Percentiles rank a stretch among this genome's conserved stretches.
phyloP scores from a whole-genome alignment of 345 rosid genomes.

The Corymbia maculata region DNA sequence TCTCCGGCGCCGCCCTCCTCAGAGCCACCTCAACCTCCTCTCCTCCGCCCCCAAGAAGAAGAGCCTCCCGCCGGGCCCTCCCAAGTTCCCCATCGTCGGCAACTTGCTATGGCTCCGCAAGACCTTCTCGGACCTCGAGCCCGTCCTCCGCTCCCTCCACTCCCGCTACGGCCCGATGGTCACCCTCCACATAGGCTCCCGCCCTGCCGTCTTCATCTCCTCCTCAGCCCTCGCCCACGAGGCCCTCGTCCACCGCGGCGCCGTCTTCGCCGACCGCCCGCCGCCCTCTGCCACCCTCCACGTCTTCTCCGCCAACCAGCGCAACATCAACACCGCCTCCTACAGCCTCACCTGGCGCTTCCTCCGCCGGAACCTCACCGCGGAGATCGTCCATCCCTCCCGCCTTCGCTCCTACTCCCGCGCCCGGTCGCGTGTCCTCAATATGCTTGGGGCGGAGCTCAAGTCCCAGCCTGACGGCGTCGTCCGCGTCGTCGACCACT shows the following conservation, averaged over 20 bases:
- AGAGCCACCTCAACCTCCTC: background rate
- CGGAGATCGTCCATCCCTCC: background rate
- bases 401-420: background rate
- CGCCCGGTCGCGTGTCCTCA: background rate
- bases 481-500: background rate
- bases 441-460: background rate
- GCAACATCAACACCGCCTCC: background rate
- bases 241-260: conserved; percentile 1
- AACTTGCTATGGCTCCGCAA: background rate
- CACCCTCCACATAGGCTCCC: background rate
- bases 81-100: background rate
- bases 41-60: background rate
- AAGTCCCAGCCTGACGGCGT: background rate
- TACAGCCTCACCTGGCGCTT: background rate
- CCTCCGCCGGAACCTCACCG: conserved; percentile 1
- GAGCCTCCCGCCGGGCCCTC: background rate
- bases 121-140: background rate
- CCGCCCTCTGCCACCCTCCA: background rate
- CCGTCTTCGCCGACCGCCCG: conserved; percentile 1
- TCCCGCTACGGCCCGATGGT: background rate
- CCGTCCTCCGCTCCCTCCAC: background rate
- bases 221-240: background rate
- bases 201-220: background rate
- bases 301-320: background rate
- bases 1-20: background rate